A percentile compares a stretch with the other conserved stretches of the same genome.
Conservation (phyloP, 768 basidiomycete species). For the Kwoniella europaea region DNA sequence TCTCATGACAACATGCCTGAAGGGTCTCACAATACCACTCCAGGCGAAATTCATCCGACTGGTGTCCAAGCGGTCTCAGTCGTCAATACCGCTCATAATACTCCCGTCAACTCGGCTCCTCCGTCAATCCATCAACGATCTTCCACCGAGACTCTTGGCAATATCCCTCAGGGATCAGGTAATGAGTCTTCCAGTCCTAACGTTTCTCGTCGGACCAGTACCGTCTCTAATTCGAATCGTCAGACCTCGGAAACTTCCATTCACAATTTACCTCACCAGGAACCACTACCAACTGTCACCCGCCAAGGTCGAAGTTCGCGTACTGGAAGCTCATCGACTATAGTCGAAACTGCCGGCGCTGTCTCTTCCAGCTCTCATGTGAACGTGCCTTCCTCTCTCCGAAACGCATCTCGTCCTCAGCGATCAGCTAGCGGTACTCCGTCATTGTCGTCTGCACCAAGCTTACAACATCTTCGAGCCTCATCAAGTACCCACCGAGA, state of each 20-base stretch:
- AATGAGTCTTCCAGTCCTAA: conserved; percentile 6
- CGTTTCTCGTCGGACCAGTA: conserved; percentile 16
- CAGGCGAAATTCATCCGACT: conserved; percentile 28
- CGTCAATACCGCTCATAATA: conserved; percentile 35
- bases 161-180: neutral
- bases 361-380: conserved; percentile 2
- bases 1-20: conserved; percentile 17
- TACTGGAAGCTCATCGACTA: conserved; percentile 36
- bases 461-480: conserved; percentile 22
- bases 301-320: conserved; percentile 30
- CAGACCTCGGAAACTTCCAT: conserved; percentile 8
- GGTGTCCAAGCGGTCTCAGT: conserved; percentile 41
- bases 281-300: conserved; percentile 19
- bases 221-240: conserved; percentile 7
- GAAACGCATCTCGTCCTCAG: conserved; percentile 8
- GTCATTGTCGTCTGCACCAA: conserved; percentile 13
- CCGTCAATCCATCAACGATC: conserved; percentile 26
- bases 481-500: conserved; percentile 11
- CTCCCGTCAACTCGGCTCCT: conserved; percentile 38
- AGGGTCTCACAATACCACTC: neutral
- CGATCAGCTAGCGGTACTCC: conserved; percentile 23
- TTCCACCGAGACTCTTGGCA: conserved; percentile 15
- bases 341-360: conserved; percentile 23
- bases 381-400: conserved; percentile 6
- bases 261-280: conserved; percentile 13